phyloP scores from a whole-genome alignment of 257 asterid genomes.

The Gentiana dahurica region DNA sequence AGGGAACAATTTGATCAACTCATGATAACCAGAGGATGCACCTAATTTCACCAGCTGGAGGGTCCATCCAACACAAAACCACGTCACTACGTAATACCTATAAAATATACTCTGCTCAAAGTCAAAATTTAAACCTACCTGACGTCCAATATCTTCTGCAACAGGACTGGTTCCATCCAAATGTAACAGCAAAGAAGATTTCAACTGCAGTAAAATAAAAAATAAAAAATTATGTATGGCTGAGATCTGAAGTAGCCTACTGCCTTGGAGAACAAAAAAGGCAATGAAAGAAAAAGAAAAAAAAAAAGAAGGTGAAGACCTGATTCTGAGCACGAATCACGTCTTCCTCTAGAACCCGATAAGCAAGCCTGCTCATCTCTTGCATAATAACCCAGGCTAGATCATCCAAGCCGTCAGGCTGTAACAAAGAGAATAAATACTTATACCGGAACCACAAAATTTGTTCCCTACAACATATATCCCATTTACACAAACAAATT shows the following conservation, averaged over 20 bases:
- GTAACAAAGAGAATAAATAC: slow-evolving; percentile 6
- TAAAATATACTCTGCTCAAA: neutral
- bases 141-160: slow-evolving; percentile 99
- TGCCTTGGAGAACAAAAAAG: too few relatives aligned
- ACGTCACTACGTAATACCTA: too few relatives aligned
- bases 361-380: slow-evolving; percentile 52
- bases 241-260: too few relatives aligned
- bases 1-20: too few relatives aligned
- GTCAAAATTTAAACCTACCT: slow-evolving; percentile 36
- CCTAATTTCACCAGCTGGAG: too few relatives aligned
- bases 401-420: slow-evolving; percentile 89
- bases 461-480: neutral
- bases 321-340: slow-evolving; percentile 82
- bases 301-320: slow-evolving; percentile 22
- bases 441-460: neutral
- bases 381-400: slow-evolving; percentile 69
- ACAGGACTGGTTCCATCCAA: slow-evolving; percentile 89
- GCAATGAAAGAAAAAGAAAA: neutral
- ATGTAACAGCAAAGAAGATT: slow-evolving; percentile 84
- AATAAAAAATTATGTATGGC: neutral
- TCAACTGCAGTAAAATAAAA: slow-evolving; percentile 46
- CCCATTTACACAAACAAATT: neutral
- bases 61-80: too few relatives aligned
- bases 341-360: slow-evolving; percentile 61
- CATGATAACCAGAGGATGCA: too few relatives aligned